A percentile compares a stretch with the other conserved stretches of the same genome.
Conservation (phyloP, 2,329 filamentous ascomycete species). For the Epichloe glyceriae region DNA sequence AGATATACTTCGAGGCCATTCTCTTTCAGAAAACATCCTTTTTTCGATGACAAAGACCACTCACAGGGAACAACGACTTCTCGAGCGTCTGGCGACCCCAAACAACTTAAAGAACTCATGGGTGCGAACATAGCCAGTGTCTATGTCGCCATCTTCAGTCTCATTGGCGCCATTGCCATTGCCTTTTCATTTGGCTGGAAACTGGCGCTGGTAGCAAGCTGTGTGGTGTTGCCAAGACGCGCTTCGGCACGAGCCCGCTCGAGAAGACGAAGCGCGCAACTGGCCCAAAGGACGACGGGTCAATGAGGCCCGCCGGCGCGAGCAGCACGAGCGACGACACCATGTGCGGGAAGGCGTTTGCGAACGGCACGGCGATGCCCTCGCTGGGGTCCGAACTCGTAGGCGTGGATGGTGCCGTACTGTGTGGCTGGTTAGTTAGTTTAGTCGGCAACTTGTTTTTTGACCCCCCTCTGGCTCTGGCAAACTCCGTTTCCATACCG, state of each 20-base stretch:
- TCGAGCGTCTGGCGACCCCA: too few relatives aligned
- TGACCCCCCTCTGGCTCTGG: background rate
- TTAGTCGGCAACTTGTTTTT: background rate
- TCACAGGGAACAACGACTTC: too few relatives aligned
- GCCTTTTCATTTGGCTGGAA: conserved; percentile 64
- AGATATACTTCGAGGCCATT: conserved; percentile 42
- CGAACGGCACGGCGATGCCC: conserved; percentile 67
- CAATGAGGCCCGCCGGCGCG: conserved; percentile 65
- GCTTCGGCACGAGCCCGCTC: conserved; percentile 40
- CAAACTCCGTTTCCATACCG: conserved; percentile 26
- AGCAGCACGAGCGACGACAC: conserved; percentile 61
- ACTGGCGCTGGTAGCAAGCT: conserved; percentile 53
- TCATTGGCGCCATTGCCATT: too few relatives aligned
- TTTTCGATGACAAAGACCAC: too few relatives aligned
- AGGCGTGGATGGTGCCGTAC: conserved; percentile 64
- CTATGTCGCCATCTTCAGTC: too few relatives aligned
- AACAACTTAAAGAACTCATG: too few relatives aligned
- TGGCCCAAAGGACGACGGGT: conserved; percentile 37
- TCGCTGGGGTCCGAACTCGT: conserved; percentile 66
- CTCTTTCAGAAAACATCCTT: too few relatives aligned
- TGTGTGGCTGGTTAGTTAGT: conserved; percentile 18
- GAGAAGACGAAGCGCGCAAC: conserved; percentile 38
- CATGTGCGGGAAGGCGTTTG: conserved; percentile 56
- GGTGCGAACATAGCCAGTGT: too few relatives aligned
- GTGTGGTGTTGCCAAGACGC: conserved; percentile 42